Conservation (phyloP, 1,284 basidiomycete species). For the Ganoderma lingzhi region DNA sequence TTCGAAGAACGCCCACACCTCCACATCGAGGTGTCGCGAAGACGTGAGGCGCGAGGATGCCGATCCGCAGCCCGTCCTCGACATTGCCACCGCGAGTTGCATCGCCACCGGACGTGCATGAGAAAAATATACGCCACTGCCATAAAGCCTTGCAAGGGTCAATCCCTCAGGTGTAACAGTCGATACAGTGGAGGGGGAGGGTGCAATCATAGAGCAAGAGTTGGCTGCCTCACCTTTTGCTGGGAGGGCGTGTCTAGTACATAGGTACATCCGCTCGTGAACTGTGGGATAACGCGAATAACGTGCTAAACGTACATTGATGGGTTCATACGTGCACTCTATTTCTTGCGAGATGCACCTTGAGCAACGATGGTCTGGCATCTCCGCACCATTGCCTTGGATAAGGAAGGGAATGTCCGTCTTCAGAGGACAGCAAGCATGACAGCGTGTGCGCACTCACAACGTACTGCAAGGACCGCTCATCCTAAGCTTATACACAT, state of each 20-base stretch:
- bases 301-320: constrained; percentile 57
- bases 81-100: too few relatives aligned
- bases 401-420: neutral
- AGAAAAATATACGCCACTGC: neutral
- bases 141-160: neutral
- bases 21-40: too few relatives aligned
- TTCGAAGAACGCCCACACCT: too few relatives aligned
- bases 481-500: neutral
- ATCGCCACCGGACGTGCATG: too few relatives aligned
- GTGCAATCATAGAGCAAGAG: constrained; percentile 52
- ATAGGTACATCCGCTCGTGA: neutral
- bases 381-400: constrained; percentile 45
- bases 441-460: constrained; percentile 16
- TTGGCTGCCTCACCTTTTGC: constrained; percentile 80
- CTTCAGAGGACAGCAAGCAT: constrained; percentile 13
- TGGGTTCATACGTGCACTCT: constrained; percentile 83
- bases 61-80: too few relatives aligned
- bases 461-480: constrained; percentile 6
- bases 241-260: constrained; percentile 80
- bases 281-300: neutral
- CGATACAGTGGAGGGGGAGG: constrained; percentile 55
- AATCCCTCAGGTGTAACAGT: constrained; percentile 46
- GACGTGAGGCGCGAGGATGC: too few relatives aligned
- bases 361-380: constrained; percentile 76
- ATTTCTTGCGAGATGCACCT: constrained; percentile 79